Evolutionary conservation across 169 alveolate genomes (phyloP), one percentile per base, ranked within the genome.

Genomic region (Condylostoma magnum): DNA sequence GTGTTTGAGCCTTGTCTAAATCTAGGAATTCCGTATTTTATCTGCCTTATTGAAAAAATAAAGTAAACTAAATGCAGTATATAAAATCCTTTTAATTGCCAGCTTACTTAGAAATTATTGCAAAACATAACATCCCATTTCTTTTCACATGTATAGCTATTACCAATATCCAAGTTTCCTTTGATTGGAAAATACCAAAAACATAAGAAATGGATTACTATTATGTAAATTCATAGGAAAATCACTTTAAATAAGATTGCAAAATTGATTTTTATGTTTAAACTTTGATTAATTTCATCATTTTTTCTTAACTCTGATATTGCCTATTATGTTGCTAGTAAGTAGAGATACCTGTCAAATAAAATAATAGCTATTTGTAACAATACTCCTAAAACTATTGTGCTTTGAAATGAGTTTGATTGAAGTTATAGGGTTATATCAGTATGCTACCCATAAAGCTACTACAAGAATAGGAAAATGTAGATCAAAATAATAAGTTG

Each of bases 401-500:
- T 33, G 3, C 67, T 69, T 1, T 73, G 67, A 0, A 76, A 33
- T 31, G 33, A 56, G 44, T 63, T 77, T 37, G 37, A 69, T 20
- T 51, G 34, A 18, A 69, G n/a, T 18, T 51, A 53, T 18, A 53
- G 47, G 27, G 41, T 31, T 4, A 79, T 46, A 41, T 73, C 58
- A 12, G 43, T 2, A 20, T 47, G 15, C 8, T 41, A 52, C 10
- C 75, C 55, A 28, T 50, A 48, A 68, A 79, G 65, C 0, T 38
- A n/a, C 25, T 48, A 44, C 18, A 65, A 79, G 56, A 55, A 72
- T 8, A 66, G 37, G 4, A 79, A 44, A 47, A 73, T 55, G 60
- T 79, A 79, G 15, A 79, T 20, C 8, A 79, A 53, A 31, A 73
- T n/a, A 1, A 72, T 18, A 4, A 79, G 58, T 60, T 79, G 53